Base-by-base conservation (phyloP, 176 grass and related monocot species). In the Melocanna baccifera region DNA sequence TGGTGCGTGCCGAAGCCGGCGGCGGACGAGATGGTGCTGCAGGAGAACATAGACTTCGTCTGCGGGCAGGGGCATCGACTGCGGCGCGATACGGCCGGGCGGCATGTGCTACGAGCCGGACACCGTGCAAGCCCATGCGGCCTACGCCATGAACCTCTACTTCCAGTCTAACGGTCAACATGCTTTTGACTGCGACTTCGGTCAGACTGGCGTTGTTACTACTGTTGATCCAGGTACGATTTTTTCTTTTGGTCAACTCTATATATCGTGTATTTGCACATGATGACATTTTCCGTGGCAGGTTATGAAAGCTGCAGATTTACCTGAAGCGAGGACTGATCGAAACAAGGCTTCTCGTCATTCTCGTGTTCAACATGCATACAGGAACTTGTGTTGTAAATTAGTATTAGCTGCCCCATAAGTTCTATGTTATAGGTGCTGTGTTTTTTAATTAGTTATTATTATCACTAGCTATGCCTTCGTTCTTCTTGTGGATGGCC, bases 81-180 rank as follows among this genome's bases (percentile, higher is more conserved):
- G 95, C 53, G 46, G 37, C 19, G 45, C 89, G 19, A 98, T 93
- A 66, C 89, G 85, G 20, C 86, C 87, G 57, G 89, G 92, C 3
- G 92, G 95, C 7, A 6, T 57, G 1, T 93, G 92, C 87, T 91
- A 86, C 47, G 77, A 88, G 46, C 95, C 95, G 0, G 76, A 94
- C 82, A 93, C 89, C 7, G 68, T 90, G 43, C 78, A 86, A 13
- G 92, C 50, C 1, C 95, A 97, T 46, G 92, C 92, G 0, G 89
- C 92, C 18, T 97, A 91, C 84, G 92, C 90, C 42, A 97, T 97
- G 95, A 94, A 94, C 22, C 85, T 91, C 22, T 97, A 85, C 6
- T 97, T 91, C 71, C 92, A 86, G 9, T 62, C 83, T 71, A 93
- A 79, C 1, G 95, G 92, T 9, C 86, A 28, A 5, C 90, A 94